Evolutionary conservation across 306 rosid species (phyloP).

Genomic region (Alnus rubra): DNA sequence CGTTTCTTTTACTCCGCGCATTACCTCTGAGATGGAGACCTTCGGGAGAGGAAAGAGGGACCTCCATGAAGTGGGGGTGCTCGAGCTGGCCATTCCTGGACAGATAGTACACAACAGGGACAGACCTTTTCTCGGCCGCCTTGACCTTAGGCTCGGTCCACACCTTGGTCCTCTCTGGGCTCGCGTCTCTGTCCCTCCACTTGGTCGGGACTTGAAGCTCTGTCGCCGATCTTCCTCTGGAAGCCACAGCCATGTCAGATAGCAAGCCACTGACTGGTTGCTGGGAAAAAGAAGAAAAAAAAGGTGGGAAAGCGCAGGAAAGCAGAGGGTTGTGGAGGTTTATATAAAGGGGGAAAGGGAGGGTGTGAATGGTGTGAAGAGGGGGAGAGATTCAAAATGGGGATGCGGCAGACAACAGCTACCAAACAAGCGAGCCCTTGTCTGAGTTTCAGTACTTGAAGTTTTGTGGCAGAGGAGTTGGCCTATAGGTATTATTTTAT

Average conservation of each 20-base stretch:
- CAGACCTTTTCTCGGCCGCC: conserved; percentile 40
- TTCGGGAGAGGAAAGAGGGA: conserved; percentile 78
- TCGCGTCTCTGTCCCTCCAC: conserved; percentile 61
- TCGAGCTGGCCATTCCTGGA: conserved; percentile 88
- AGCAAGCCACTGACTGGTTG: conserved; percentile 2
- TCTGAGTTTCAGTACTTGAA: conserved; percentile 52
- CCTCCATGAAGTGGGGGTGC: conserved; percentile 98
- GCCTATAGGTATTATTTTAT: conserved; percentile 14
- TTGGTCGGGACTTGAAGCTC: conserved; percentile 68
- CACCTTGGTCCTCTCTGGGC: conserved; percentile 75
- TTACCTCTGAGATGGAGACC: conserved; percentile 90
- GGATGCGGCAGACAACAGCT: conserved; percentile 91
- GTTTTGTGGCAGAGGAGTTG: conserved; percentile 31
- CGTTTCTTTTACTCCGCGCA: no score
- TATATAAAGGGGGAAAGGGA: not conserved
- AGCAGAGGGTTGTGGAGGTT: conserved; percentile 19
- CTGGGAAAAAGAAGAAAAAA: not conserved
- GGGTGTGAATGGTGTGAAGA: not conserved
- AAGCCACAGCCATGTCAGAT: conserved; percentile 56
- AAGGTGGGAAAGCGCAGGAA: not conserved
- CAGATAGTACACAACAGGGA: conserved; percentile 87
- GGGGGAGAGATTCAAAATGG: conserved; percentile 42
- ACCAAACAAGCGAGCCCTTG: conserved; percentile 61
- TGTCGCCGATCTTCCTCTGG: conserved; percentile 37
- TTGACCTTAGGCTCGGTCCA: conserved; percentile 72